Evolutionary conservation across 306 rosid genomes (phyloP), one percentile per base, ranked within the genome.

Genomic region (Amphicarpaea edgeworthii): DNA sequence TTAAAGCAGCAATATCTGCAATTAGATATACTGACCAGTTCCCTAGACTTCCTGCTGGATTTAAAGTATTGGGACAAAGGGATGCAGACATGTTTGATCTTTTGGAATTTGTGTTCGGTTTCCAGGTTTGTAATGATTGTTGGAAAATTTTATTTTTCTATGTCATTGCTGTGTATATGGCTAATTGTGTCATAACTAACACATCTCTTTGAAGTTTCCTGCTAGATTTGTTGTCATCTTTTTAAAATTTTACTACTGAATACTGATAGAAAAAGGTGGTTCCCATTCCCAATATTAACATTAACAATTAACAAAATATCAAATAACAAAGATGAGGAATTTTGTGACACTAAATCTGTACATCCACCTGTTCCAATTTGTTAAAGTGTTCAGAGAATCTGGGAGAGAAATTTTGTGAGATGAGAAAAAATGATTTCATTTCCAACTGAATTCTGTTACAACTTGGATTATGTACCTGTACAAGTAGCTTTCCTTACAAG

Each of bases 41-140:
- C 65, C 97, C 96, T 20, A 85, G 88, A 84, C 90, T 92, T 83
- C 96, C 98, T 76, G 49, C 86, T 82, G 88, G 85, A 60, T 89
- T 82, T 82, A 84, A 83, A 73, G 84, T 89, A 65, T 85, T 87
- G 72, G 92, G 93, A 83, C 87, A 79, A 47, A 86, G 97, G 80
- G 92, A 83, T 84, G 88, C 90, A 24, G 98, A 95, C 84, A 86
- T 92, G 93, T 95, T 95, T 72, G 97, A 95, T 80, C 97, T 92
- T 77, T 81, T 95, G 83, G 97, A 95, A 88, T 86, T 43, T 78
- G 92, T 82, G 65, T 95, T 95, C 65, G 98, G 98, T 46, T 95
- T 95, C 71, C 98, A 95, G 98, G 98, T 95, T 80, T 82, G 93
- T 64, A 20, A 34, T 68, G 47, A 15, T 63, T 77, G 7, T 34